A percentile compares a stretch with the other conserved stretches of the same genome.
Conservation (phyloP, 805 yeast genomes). For the Candida arabinofermentans region DNA sequence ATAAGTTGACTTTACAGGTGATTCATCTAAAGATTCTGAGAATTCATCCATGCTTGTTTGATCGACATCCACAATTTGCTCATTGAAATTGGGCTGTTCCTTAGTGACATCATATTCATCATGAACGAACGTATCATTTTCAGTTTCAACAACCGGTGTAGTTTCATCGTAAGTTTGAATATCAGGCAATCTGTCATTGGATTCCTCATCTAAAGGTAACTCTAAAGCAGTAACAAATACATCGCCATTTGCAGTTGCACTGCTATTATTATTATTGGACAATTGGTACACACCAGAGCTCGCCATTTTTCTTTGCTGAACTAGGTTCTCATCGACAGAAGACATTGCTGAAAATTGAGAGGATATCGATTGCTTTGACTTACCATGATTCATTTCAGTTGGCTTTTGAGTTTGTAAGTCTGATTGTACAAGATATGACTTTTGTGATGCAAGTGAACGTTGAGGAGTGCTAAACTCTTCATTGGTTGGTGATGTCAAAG, state of each 20-base stretch:
- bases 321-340: slow-evolving; percentile 5
- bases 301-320: slow-evolving; percentile 3
- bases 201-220: slow-evolving; percentile 16
- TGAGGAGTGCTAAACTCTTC: neutral
- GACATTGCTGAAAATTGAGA: slow-evolving; percentile 17
- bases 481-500: neutral
- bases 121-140: no score
- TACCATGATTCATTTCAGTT: neutral
- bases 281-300: slow-evolving; percentile 19
- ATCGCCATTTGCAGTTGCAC: slow-evolving; percentile 26
- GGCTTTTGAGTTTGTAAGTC: neutral
- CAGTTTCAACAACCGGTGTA: no score
- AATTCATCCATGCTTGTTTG: no score
- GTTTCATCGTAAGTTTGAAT: neutral
- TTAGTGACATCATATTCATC: no score
- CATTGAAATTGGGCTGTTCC: no score
- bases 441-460: neutral
- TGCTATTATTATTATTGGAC: slow-evolving; percentile 13
- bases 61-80: no score
- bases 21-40: no score
- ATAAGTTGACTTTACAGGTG: no score
- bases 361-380: slow-evolving; percentile 3
- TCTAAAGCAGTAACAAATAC: slow-evolving; percentile 39
- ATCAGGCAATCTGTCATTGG: neutral
- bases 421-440: neutral